phyloP scores from a whole-genome alignment of 108 stramenopile species.

The Asterionellopsis glacialis region DNA sequence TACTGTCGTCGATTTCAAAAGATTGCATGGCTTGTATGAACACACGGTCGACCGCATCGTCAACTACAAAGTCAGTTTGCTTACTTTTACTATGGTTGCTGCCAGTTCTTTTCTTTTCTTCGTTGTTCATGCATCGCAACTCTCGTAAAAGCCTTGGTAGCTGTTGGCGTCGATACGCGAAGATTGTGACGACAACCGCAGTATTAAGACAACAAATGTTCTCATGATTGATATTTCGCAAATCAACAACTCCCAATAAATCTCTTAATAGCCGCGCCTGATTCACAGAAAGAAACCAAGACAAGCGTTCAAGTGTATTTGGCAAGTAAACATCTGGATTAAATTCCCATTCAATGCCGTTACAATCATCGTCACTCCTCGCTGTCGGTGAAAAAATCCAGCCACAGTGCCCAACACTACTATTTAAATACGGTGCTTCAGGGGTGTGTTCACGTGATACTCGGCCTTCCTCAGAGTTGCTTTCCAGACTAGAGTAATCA shows the following conservation, averaged over 20 bases:
- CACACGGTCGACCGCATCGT: background rate
- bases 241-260: constrained; percentile 64
- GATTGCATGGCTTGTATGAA: background rate
- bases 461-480: background rate
- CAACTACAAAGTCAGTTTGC: background rate
- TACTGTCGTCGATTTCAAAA: too few relatives aligned
- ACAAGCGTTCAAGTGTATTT: constrained; percentile 51
- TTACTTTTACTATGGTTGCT: background rate
- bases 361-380: constrained; percentile 5
- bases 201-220: constrained; percentile 91
- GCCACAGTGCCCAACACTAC: constrained; percentile 32
- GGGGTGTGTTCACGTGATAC: background rate
- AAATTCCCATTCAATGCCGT: background rate
- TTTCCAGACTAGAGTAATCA: background rate
- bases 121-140: constrained; percentile 31
- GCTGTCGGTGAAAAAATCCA: constrained; percentile 42
- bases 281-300: constrained; percentile 54
- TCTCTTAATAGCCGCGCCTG: constrained; percentile 57
- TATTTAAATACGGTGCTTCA: background rate
- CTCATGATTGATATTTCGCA: constrained; percentile 81
- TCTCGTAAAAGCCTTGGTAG: constrained; percentile 35
- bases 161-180: constrained; percentile 55
- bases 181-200: constrained; percentile 70
- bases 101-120: constrained; percentile 19
- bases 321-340: constrained; percentile 20